phyloP scores from a whole-genome alignment of 2,329 filamentous ascomycete species.

The Verticillium zaregamsianum region DNA sequence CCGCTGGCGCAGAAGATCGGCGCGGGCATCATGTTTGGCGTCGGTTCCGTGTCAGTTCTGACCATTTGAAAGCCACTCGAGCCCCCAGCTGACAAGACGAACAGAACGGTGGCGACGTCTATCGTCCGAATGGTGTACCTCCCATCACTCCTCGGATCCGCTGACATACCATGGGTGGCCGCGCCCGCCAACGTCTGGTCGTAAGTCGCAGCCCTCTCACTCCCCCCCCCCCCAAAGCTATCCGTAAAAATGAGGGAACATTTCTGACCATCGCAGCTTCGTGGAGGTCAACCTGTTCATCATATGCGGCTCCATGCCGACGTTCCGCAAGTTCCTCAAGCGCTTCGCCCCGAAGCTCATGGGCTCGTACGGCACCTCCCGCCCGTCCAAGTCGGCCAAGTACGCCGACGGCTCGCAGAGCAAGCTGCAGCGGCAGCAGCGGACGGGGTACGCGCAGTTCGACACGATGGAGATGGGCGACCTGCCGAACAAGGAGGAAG shows the following conservation, averaged over 20 bases:
- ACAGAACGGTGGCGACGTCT: conserved; percentile 24
- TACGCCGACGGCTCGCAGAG: background rate
- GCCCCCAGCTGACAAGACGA: background rate
- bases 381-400: background rate
- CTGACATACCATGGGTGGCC: conserved; percentile 10
- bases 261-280: conserved; percentile 13
- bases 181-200: conserved; percentile 15
- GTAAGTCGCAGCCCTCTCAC: conserved; percentile 3
- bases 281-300: conserved; percentile 23
- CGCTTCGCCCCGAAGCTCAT: conserved; percentile 25
- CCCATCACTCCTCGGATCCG: conserved; percentile 11
- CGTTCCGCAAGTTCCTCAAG: conserved; percentile 28
- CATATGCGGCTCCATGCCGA: conserved; percentile 28
- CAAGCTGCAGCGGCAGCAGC: background rate
- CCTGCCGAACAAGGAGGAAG: background rate
- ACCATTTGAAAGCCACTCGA: background rate
- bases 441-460: background rate
- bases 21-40: conserved; percentile 35
- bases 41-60: conserved; percentile 26
- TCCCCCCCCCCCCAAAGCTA: too few species aligned
- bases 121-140: conserved; percentile 13
- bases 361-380: conserved; percentile 4
- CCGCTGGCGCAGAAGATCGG: conserved; percentile 40
- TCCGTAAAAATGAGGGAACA: background rate
- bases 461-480: background rate